These are phyloP conservation scores for Colletotrichum chlorophyti DNA, from an alignment of 2,329 filamentous ascomycete genomes.

Conservation along the genomic window DNA sequence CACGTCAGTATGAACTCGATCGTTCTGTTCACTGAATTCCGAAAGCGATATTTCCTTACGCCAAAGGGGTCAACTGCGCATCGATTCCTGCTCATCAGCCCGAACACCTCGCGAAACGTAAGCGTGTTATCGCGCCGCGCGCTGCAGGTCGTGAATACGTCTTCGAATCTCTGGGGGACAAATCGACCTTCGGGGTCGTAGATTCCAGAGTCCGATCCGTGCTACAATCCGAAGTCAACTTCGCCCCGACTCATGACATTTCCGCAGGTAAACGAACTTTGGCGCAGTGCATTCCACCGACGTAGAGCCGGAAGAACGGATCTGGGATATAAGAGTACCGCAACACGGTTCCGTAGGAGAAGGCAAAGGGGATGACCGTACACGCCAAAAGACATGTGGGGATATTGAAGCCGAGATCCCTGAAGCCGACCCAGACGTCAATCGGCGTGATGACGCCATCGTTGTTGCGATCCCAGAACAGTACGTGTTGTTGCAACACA, in stretches of 20 bases:
- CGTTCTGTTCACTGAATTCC: not conserved
- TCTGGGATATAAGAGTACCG: conserved; percentile 41
- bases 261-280: no score
- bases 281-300: conserved; percentile 43
- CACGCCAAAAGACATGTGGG: conserved; percentile 42
- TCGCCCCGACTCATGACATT: no score
- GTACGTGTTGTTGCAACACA: conserved; percentile 44
- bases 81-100: conserved; percentile 43
- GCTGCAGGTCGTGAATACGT: conserved; percentile 52
- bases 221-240: no score
- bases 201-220: conserved; percentile 49
- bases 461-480: conserved; percentile 46
- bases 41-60: conserved; percentile 35
- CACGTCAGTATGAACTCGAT: no score
- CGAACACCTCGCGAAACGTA: conserved; percentile 40
- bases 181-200: conserved; percentile 55
- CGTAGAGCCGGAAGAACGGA: conserved; percentile 39
- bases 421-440: conserved; percentile 45
- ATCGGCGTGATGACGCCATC: conserved; percentile 44
- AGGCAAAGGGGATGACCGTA: conserved; percentile 46
- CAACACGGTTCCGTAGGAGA: conserved; percentile 49
- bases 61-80: conserved; percentile 47
- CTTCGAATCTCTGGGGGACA: conserved; percentile 53
- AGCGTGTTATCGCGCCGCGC: conserved; percentile 41
- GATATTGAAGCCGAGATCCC: conserved; percentile 43